phyloP scores from a whole-genome alignment of 306 rosid genomes.

The Ammopiptanthus mongolicus region DNA sequence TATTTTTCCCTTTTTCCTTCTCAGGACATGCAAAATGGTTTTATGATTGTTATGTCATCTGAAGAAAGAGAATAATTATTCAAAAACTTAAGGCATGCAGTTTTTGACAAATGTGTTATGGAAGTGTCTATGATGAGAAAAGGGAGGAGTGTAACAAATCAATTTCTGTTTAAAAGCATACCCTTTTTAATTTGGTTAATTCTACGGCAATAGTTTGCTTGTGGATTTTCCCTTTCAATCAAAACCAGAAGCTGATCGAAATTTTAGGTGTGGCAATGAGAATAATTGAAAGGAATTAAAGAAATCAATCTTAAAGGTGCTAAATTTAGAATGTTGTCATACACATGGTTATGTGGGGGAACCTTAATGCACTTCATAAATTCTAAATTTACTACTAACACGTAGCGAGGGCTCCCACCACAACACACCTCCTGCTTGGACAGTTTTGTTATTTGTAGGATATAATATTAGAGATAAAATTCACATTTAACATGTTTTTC shows the following conservation, averaged over 20 bases:
- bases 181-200: conserved; percentile 36
- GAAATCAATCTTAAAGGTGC: neutral
- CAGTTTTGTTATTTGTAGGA: too few relatives aligned
- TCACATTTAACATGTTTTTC: too few relatives aligned
- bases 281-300: neutral
- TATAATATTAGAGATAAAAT: too few relatives aligned
- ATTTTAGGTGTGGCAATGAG: conserved; percentile 37
- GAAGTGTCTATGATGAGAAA: conserved; percentile 29
- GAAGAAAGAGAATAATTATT: conserved; percentile 23
- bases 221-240: conserved; percentile 24
- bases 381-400: too few relatives aligned
- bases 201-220: conserved; percentile 34
- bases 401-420: too few relatives aligned
- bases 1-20: conserved; percentile 1
- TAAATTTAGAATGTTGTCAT: neutral
- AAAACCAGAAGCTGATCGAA: conserved; percentile 51
- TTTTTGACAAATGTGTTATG: conserved; percentile 37
- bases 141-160: conserved; percentile 18
- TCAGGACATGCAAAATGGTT: neutral
- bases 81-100: neutral
- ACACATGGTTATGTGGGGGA: too few relatives aligned
- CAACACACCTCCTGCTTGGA: too few relatives aligned
- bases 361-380: too few relatives aligned
- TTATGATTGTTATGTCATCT: neutral
- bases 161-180: conserved; percentile 42